Base-by-base conservation (phyloP, 2,329 filamentous ascomycete genomes). In the Akanthomyces lecanii region DNA sequence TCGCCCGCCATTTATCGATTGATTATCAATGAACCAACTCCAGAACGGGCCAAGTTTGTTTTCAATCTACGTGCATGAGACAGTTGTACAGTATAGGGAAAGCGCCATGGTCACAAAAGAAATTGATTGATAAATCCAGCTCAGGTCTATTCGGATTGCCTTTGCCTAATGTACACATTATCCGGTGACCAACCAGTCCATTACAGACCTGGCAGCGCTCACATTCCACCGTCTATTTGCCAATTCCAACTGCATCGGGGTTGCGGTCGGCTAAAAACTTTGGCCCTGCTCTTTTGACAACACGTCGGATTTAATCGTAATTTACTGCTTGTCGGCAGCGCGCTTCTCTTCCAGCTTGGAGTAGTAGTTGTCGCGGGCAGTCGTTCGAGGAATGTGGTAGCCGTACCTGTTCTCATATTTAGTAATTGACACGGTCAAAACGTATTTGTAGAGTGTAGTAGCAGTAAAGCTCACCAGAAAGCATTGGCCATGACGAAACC, bases 301-400 rank as follows among this genome's bases (percentile, higher is more conserved):
- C 40, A 38, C 8, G 21, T 55, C 40, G 33, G 5, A 23, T 23
- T 36, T 18, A 18, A 14, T 61, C 52, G 40, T 18, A 2, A 38
- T 40, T 50, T 64, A 60, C 57, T 61, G 57, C 68, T 74, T 73
- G 64, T 73, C 71, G 59, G 72, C 76, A 62, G 81, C 81, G 64
- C 83, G 82, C 75, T 85, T 75, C 69, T 80, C 78, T 78, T 86
- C 84, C 66, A 85, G 76, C 76, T 84, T 79, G 75, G 75, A 74
- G 79, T 86, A 86, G 81, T 79, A 81, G 74, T 76, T 76, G 76
- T 87, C 84, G 72, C 84, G 84, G 67, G 78, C 79, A 71, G 80
- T 74, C 71, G 82, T 85, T 74, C 84, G 83, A 68, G 84, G 84
- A 71, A 85, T 76, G 78, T 87, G 84, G 78, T 73, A 87, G 74